Percentiles rank a stretch among this genome's conserved stretches.
Conservation (phyloP, 116 monocot species). For the Iris pallida region DNA sequence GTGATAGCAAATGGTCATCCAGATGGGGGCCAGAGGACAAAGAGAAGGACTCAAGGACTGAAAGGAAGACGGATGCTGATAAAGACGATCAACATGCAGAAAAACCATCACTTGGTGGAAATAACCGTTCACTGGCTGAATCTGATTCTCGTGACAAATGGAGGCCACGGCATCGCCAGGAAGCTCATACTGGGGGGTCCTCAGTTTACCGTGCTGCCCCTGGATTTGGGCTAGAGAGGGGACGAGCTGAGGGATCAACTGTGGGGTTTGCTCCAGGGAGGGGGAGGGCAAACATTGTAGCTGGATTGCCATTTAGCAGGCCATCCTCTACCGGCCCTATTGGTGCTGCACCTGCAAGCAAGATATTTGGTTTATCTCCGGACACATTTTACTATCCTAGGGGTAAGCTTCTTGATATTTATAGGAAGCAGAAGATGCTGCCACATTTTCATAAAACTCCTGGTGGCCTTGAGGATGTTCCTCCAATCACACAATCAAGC, state of each 20-base stretch:
- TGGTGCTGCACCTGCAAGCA: slow-evolving; percentile 46
- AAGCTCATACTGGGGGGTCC: slow-evolving; percentile 46
- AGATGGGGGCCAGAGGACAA: slow-evolving; percentile 98
- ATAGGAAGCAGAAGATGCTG: slow-evolving; percentile 43
- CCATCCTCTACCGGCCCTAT: slow-evolving; percentile 37
- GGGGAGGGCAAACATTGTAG: slow-evolving; percentile 53
- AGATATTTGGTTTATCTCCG: slow-evolving; percentile 8
- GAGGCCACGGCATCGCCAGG: slow-evolving; percentile 92
- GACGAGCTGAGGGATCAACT: slow-evolving; percentile 47
- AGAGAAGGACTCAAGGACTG: slow-evolving; percentile 56
- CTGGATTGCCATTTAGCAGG: slow-evolving; percentile 14
- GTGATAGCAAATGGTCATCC: slow-evolving; percentile 95
- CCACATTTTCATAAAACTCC: slow-evolving; percentile 34
- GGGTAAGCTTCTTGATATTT: slow-evolving; percentile 97
- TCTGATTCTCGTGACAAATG: slow-evolving; percentile 95
- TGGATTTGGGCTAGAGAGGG: slow-evolving; percentile 82
- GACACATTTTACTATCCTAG: slow-evolving; percentile 73
- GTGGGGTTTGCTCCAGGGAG: slow-evolving; percentile 81
- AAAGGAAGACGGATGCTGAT: slow-evolving; percentile 56
- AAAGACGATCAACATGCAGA: slow-evolving; percentile 65
- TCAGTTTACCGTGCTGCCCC: slow-evolving; percentile 74
- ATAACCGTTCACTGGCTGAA: slow-evolving; percentile 43
- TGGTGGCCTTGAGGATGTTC: slow-evolving; percentile 43
- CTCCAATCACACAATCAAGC: slow-evolving; percentile 42
- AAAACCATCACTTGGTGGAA: slow-evolving; percentile 43